phyloP scores from a whole-genome alignment of 768 basidiomycete species.

The Pleurotus sapidus region DNA sequence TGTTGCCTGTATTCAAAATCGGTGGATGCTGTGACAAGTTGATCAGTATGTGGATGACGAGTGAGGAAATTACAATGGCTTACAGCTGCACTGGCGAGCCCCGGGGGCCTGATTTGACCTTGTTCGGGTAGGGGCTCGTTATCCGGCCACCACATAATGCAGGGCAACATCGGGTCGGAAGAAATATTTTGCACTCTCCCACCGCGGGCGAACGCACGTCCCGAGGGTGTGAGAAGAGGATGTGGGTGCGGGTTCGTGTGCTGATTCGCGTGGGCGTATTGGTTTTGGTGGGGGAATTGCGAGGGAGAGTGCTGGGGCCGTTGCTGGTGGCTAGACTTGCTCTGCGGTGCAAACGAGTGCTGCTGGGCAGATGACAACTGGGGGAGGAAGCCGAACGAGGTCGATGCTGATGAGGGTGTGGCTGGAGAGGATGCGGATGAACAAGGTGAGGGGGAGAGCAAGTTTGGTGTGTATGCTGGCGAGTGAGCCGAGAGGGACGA shows the following conservation, averaged over 20 bases:
- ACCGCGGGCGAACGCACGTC: slow-evolving; percentile 70
- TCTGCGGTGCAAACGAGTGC: too few species aligned
- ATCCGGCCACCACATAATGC: slow-evolving; percentile 90
- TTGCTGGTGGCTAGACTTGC: too few species aligned
- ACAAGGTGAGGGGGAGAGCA: slow-evolving; percentile 21
- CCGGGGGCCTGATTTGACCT: slow-evolving; percentile 70
- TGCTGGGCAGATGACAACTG: too few species aligned
- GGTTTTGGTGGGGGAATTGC: too few species aligned
- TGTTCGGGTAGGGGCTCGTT: slow-evolving; percentile 82
- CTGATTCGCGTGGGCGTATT: too few species aligned
- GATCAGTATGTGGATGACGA: neutral
- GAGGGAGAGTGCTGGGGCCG: too few species aligned
- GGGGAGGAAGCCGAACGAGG: slow-evolving; percentile 8
- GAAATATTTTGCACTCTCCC: slow-evolving; percentile 82
- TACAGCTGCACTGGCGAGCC: slow-evolving; percentile 53
- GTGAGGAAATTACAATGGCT: slow-evolving; percentile 14
- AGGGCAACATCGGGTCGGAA: slow-evolving; percentile 64
- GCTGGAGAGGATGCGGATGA: slow-evolving; percentile 9
- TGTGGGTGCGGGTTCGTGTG: slow-evolving; percentile 28
- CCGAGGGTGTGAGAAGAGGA: slow-evolving; percentile 80
- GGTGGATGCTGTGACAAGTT: slow-evolving; percentile 60
- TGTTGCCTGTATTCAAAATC: slow-evolving; percentile 86
- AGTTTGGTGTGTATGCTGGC: slow-evolving; percentile 12
- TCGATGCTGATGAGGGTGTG: slow-evolving; percentile 32
- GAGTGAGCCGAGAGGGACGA: too few species aligned